These are phyloP conservation scores for Ganoderma resinaceum DNA, from an alignment of 1,284 basidiomycete species.

Conservation along the genomic window DNA sequence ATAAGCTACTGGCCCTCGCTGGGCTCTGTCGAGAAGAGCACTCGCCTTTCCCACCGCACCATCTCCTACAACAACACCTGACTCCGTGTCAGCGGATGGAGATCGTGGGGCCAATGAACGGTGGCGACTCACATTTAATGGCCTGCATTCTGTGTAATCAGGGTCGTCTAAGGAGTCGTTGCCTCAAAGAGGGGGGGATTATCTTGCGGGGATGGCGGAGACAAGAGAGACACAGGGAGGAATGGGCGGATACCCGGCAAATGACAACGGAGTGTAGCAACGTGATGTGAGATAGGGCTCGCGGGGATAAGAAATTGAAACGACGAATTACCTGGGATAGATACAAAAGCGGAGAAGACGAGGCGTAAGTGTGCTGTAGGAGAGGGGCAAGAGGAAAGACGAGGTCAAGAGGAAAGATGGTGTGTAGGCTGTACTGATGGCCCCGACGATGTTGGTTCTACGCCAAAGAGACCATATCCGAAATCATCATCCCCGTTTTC, in stretches of 20 bases:
- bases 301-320: neutral
- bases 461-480: constrained; percentile 36
- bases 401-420: constrained; percentile 35
- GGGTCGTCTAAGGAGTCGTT: constrained; percentile 30
- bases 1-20: constrained; percentile 20
- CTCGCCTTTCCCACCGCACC: constrained; percentile 98
- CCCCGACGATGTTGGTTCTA: constrained; percentile 37
- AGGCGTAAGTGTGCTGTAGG: constrained; percentile 29
- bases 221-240: constrained; percentile 2
- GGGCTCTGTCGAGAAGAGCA: constrained; percentile 20
- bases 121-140: constrained; percentile 46
- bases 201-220: constrained; percentile 19
- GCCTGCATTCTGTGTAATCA: constrained; percentile 47
- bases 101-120: neutral
- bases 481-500: constrained; percentile 35
- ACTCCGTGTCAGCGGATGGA: constrained; percentile 27
- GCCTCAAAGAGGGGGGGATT: constrained; percentile 19
- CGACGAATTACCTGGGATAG: constrained; percentile 25
- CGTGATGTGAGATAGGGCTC: constrained; percentile 18
- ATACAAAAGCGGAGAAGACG: constrained; percentile 28
- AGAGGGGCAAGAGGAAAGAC: constrained; percentile 30
- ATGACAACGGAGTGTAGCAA: constrained; percentile 26
- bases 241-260: constrained; percentile 16
- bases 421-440: constrained; percentile 38
- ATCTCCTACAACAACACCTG: constrained; percentile 98